A percentile compares a stretch with the other conserved stretches of the same genome.
phyloP scores from a whole-genome alignment of 208 protist species.

The Acanthamoeba royreba region DNA sequence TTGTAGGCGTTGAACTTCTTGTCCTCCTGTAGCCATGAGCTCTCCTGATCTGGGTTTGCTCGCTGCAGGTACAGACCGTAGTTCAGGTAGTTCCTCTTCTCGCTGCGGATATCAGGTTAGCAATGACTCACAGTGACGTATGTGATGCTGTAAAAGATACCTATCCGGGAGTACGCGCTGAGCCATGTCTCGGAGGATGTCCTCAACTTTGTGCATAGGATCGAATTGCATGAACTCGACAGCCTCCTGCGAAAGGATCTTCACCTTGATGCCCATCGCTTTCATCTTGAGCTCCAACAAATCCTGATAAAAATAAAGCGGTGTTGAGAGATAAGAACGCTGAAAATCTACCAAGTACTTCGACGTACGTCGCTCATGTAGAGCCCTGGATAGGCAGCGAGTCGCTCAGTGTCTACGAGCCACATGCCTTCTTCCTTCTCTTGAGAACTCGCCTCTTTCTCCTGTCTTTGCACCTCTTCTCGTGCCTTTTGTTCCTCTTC shows the following conservation, averaged over 20 bases:
- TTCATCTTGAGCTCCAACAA: conserved; percentile 51
- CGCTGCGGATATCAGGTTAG: too few species aligned
- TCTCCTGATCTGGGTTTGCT: background rate
- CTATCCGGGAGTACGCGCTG: background rate
- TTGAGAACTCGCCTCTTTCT: background rate
- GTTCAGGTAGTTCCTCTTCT: conserved; percentile 39
- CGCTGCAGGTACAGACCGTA: conserved; percentile 36
- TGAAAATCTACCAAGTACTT: too few species aligned
- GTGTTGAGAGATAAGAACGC: too few species aligned
- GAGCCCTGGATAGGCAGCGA: conserved; percentile 12
- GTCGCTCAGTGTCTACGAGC: conserved; percentile 38
- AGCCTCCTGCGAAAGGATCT: conserved; percentile 38
- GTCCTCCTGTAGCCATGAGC: conserved; percentile 35
- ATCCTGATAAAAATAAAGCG: too few species aligned
- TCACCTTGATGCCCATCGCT: conserved; percentile 35
- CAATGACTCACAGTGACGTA: too few species aligned
- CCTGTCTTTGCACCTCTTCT: background rate
- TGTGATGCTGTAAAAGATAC: background rate
- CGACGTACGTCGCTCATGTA: conserved; percentile 29
- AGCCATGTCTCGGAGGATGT: conserved; percentile 31
- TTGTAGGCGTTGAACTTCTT: conserved; percentile 49
- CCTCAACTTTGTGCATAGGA: conserved; percentile 19
- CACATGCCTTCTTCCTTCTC: background rate
- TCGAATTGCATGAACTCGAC: conserved; percentile 47
- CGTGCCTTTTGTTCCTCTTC: background rate